Conservation (phyloP, 2,329 filamentous ascomycete genomes). For the Ceratocystis ficicola region DNA sequence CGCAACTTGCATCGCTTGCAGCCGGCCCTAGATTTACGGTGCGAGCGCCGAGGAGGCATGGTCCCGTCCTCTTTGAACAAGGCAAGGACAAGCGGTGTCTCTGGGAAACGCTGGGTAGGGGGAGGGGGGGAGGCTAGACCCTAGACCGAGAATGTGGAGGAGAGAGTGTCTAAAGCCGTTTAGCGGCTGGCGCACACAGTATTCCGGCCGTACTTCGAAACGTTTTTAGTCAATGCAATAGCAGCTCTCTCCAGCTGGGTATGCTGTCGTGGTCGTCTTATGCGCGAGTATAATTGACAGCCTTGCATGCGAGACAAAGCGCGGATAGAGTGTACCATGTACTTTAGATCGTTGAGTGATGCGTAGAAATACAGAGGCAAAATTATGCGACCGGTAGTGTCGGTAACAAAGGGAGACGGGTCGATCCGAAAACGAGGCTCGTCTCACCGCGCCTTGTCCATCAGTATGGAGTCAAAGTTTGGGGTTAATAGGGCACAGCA, state of each 20-base stretch:
- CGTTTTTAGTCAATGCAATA: too few relatives aligned
- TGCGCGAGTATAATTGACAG: too few relatives aligned
- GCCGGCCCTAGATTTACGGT: slow-evolving; percentile 58
- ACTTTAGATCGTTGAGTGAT: not conserved
- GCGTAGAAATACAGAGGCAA: not conserved
- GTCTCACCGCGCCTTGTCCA: slow-evolving; percentile 23
- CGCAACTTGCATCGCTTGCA: slow-evolving; percentile 54
- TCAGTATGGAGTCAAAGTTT: slow-evolving; percentile 23
- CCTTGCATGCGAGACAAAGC: too few relatives aligned
- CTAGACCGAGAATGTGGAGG: not conserved
- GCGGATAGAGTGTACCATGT: too few relatives aligned
- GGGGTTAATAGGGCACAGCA: not conserved
- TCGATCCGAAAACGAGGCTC: slow-evolving; percentile 18
- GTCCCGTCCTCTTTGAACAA: slow-evolving; percentile 18
- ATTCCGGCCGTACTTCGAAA: not conserved
- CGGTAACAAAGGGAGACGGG: slow-evolving; percentile 6
- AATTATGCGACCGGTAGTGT: not conserved
- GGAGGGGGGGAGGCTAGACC: not conserved
- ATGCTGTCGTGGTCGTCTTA: not conserved
- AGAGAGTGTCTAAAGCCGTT: not conserved
- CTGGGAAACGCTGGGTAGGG: not conserved
- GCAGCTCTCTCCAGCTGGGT: not conserved
- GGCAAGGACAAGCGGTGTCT: not conserved
- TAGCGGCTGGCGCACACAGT: not conserved
- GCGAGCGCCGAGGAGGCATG: slow-evolving; percentile 54